phyloP scores from a whole-genome alignment of 352 stramenopile genomes.

The Pythium coloratum region DNA sequence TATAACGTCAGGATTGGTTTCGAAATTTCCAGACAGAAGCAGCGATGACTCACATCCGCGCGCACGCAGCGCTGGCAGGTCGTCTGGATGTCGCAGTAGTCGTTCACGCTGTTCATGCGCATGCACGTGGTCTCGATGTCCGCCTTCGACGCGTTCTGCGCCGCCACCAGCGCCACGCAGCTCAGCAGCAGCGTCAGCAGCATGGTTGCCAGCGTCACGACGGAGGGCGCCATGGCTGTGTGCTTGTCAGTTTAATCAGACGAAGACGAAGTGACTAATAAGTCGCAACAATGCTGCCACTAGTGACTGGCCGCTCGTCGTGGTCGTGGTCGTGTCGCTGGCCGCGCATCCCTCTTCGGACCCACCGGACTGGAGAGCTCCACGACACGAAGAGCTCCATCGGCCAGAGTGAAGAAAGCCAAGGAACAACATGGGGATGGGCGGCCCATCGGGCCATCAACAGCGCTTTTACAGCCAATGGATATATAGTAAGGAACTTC shows the following conservation, averaged over 20 bases:
- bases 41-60: conserved; percentile 26
- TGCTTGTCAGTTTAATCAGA: not conserved
- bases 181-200: conserved; percentile 2
- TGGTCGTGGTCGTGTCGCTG: not conserved
- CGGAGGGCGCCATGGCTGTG: not conserved
- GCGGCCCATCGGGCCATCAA: not conserved
- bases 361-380: not conserved
- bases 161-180: not conserved
- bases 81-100: conserved; percentile 42
- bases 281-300: too few relatives aligned
- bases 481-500: not conserved
- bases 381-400: conserved; percentile 1
- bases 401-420: not conserved
- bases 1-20: too few relatives aligned
- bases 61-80: conserved; percentile 44
- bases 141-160: not conserved
- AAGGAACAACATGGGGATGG: not conserved
- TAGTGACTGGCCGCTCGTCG: too few relatives aligned
- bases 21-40: not conserved
- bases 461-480: too few relatives aligned
- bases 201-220: not conserved
- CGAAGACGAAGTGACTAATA: too few relatives aligned
- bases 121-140: conserved; percentile 32
- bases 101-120: conserved; percentile 30
- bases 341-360: not conserved